Evolutionary conservation across 331 rosid genomes (phyloP), one percentile per base, ranked within the genome.

Genomic region (Dryas integrifolia): DNA sequence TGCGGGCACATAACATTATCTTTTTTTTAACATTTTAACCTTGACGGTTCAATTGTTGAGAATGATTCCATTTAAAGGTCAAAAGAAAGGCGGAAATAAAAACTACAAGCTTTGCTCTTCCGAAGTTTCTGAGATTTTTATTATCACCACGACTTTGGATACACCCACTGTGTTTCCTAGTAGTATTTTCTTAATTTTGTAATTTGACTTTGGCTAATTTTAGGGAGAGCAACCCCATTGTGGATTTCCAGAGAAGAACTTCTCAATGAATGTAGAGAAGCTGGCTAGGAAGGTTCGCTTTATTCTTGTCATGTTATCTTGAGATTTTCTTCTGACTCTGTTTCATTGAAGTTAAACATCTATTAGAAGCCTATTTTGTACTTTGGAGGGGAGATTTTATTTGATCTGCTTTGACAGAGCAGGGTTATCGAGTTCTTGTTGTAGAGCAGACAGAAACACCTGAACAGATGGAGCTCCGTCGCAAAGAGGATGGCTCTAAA

Each of bases 171-270:
- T 46, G 63, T 53, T n/a, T 66, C 51, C 49, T 35, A 11, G 75
- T 44, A 65, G 39, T 49, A 58, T 58, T 45, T 69, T 41, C 15
- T 46, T 30, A 65, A 21, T 63, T 72, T 38, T 53, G 44, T 80
- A 38, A 51, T 62, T 51, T 63, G 30, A 75, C 26, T 44, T 86
- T 43, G 46, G 44, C 15, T 75, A 47, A 76, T 86, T 7, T 53
- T 75, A 95, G 99, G 99, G 97, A 67, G 98, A 92, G 55, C 99
- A 92, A 83, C 98, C 99, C 47, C 99, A 95, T 73, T 92, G 99
- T 77, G 99, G 99, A 77, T 95, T 95, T 85, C 99, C 97, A 7
- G 99, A 95, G 85, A 95, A 12, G 82, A 95, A 92, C 66, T 95
- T 95, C 78, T 88, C 98, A 5, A 65, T 84, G 81, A 87, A 95